Evolutionary conservation across 345 rosid species (phyloP).

Genomic region (Aethionema arabicum): DNA sequence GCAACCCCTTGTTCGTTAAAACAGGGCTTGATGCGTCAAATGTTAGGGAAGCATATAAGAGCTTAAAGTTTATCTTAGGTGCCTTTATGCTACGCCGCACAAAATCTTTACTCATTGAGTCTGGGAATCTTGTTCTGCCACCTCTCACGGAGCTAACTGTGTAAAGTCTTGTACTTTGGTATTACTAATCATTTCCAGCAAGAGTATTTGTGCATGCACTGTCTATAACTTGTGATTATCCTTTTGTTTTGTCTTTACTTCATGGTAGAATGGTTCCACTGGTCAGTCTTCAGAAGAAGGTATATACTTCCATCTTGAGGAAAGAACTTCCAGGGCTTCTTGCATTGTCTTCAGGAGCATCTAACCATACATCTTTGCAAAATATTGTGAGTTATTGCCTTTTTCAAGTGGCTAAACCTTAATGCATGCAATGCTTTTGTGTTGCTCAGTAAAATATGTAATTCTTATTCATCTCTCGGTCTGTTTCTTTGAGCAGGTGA

Average conservation of each 20-base stretch:
- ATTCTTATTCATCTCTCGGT: background rate
- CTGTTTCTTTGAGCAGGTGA: slow-evolving; percentile 50
- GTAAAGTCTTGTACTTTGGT: slow-evolving; percentile 40
- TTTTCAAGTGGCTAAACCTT: slow-evolving; percentile 11
- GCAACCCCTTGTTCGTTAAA: slow-evolving; percentile 21
- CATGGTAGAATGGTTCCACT: slow-evolving; percentile 72
- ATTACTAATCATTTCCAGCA: slow-evolving; percentile 1
- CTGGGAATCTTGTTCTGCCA: slow-evolving; percentile 71
- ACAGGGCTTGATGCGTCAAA: slow-evolving; percentile 44
- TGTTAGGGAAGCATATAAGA: slow-evolving; percentile 48
- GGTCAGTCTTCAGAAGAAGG: slow-evolving; percentile 69
- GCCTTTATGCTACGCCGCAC: slow-evolving; percentile 92
- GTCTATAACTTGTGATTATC: background rate
- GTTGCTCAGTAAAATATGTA: slow-evolving; percentile 10
- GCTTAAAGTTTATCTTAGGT: slow-evolving; percentile 54
- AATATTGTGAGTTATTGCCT: slow-evolving; percentile 58
- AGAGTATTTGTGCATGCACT: slow-evolving; percentile 17
- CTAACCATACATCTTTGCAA: slow-evolving; percentile 71
- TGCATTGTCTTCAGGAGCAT: slow-evolving; percentile 59
- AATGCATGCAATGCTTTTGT: slow-evolving; percentile 15
- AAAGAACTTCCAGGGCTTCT: slow-evolving; percentile 87
- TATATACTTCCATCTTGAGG: slow-evolving; percentile 76
- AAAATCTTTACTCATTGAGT: slow-evolving; percentile 65
- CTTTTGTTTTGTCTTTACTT: slow-evolving; percentile 12
- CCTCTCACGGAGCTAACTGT: slow-evolving; percentile 83